Conservation (phyloP, 768 basidiomycete species). For the Leccinum arenicola region DNA sequence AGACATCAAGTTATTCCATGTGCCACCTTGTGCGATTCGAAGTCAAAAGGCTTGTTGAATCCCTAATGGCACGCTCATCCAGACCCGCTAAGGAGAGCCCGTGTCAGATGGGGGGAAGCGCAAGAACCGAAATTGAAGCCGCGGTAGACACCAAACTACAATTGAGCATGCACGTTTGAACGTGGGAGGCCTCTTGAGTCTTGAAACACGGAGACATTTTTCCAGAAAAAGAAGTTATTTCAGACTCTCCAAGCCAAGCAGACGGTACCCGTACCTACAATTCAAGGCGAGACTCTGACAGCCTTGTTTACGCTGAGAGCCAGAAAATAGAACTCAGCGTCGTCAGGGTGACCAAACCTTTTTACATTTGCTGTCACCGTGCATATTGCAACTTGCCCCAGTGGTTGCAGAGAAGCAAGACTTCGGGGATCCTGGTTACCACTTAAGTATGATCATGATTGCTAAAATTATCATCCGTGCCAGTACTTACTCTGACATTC, state of each 20-base stretch:
- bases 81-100: neutral
- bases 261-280: neutral
- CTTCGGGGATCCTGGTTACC: neutral
- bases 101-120: neutral
- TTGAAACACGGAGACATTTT: neutral
- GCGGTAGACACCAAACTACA: neutral
- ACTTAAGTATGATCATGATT: neutral
- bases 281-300: neutral
- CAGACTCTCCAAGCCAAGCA: neutral
- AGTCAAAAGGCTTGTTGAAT: neutral
- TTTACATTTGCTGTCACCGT: neutral
- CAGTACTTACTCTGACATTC: no score
- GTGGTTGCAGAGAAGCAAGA: neutral
- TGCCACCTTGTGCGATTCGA: neutral
- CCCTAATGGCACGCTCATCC: neutral
- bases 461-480: neutral
- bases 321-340: neutral
- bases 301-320: neutral
- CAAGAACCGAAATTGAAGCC: neutral
- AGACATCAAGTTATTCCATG: neutral
- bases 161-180: neutral
- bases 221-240: neutral
- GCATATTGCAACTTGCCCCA: no score
- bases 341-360: neutral
- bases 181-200: neutral